Evolutionary conservation across 805 yeast species (phyloP).

Genomic region (Dipodascus geniculatus): DNA sequence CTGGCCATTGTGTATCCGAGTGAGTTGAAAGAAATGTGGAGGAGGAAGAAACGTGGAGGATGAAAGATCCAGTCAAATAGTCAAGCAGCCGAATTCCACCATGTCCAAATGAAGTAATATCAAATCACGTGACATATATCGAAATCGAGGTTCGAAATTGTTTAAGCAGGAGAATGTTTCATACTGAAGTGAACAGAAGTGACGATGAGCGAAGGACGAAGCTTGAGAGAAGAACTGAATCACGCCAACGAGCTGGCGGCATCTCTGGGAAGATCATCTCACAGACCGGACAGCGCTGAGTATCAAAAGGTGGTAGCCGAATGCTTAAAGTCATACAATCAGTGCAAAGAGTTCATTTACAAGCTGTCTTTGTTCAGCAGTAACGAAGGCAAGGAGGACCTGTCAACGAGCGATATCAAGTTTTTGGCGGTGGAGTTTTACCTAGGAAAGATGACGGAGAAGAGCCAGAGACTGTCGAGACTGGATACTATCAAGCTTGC

Average conservation of each 20-base stretch:
- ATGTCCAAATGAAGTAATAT: no score
- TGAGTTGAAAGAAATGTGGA: no score
- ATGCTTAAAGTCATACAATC: constrained; percentile 32
- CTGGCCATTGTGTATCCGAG: not conserved
- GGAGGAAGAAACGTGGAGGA: not conserved
- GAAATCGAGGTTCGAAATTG: no score
- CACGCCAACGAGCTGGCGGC: constrained; percentile 13
- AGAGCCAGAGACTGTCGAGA: constrained; percentile 13
- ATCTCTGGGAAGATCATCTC: constrained; percentile 7
- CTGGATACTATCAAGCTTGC: constrained; percentile 12
- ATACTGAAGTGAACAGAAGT: no score
- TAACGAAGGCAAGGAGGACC: constrained; percentile 62
- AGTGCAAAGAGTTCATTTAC: constrained; percentile 34
- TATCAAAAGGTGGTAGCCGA: constrained; percentile 22
- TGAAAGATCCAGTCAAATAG: not conserved
- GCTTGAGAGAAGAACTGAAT: constrained; percentile 2
- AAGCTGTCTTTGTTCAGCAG: constrained; percentile 51
- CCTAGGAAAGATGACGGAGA: constrained; percentile 34
- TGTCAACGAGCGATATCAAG: constrained; percentile 50
- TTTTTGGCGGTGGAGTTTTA: constrained; percentile 50
- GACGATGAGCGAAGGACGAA: not conserved
- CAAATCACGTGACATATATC: not conserved
- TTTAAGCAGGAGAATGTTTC: no score
- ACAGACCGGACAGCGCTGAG: constrained; percentile 3
- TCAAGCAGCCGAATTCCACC: no score